Conservation (phyloP, 495 filamentous ascomycete genomes). For the Pyrenula aspistea region DNA sequence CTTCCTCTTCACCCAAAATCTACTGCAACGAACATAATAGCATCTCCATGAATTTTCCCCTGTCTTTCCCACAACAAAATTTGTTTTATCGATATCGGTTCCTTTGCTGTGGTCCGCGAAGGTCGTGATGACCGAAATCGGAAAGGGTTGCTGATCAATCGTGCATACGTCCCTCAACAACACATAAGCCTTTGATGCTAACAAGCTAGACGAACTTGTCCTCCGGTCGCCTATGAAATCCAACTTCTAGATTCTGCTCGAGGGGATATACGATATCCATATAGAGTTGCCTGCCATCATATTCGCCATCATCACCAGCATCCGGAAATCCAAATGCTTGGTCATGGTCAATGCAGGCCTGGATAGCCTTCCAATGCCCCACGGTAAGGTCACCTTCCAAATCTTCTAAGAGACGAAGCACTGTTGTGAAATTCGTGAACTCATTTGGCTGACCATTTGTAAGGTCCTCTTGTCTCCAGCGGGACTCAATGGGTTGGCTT, state of each 20-base stretch:
- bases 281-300: background rate
- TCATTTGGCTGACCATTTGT: background rate
- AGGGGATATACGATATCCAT: background rate
- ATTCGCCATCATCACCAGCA: background rate
- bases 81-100: too few relatives aligned
- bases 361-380: background rate
- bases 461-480: background rate
- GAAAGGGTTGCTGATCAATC: too few relatives aligned
- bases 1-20: too few relatives aligned
- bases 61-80: too few relatives aligned
- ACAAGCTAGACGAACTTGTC: too few relatives aligned
- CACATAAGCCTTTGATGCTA: too few relatives aligned
- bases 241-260: background rate
- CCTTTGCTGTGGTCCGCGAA: too few relatives aligned
- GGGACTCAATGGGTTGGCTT: background rate
- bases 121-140: too few relatives aligned
- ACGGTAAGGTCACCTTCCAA: background rate
- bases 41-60: too few relatives aligned
- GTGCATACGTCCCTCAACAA: too few relatives aligned
- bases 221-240: background rate
- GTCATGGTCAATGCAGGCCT: background rate
- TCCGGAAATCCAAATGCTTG: background rate
- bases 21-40: too few relatives aligned
- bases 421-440: background rate
- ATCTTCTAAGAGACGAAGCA: background rate